Conservation (phyloP, 495 filamentous ascomycete species). For the Gamarada debralockiae region DNA sequence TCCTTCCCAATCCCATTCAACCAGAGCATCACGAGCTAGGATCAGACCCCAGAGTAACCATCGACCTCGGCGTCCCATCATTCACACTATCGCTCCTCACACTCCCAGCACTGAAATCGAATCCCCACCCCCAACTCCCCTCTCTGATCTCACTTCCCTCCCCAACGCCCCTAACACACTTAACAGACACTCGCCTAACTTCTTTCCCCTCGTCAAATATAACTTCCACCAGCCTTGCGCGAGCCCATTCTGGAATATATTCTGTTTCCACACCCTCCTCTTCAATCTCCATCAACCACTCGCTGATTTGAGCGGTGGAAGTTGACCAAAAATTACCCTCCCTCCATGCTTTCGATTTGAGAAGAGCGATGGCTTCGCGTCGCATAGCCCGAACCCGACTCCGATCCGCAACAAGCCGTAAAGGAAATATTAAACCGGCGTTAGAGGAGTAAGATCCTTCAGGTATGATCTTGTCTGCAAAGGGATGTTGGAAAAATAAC, state of each 20-base stretch:
- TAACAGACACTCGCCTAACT: not conserved
- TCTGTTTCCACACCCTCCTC: not conserved
- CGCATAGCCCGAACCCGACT: constrained; percentile 39
- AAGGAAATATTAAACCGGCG: constrained; percentile 30
- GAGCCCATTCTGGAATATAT: not conserved
- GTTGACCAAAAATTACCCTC: not conserved
- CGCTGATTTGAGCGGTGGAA: not conserved
- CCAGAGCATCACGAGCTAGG: too few species aligned
- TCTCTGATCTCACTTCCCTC: not conserved
- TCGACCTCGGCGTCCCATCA: too few species aligned
- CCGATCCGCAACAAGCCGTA: constrained; percentile 31
- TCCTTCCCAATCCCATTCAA: too few species aligned
- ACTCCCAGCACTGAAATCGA: too few species aligned
- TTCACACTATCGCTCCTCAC: too few species aligned
- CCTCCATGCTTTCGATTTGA: not conserved
- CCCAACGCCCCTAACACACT: not conserved
- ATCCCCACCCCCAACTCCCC: too few species aligned
- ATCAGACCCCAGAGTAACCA: too few species aligned
- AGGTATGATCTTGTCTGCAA: not conserved
- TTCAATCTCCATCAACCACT: constrained; percentile 1
- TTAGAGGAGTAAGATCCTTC: constrained; percentile 15
- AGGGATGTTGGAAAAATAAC: not conserved
- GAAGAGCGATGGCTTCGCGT: constrained; percentile 15
- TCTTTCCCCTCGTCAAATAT: not conserved
- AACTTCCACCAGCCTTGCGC: not conserved